Conservation (phyloP, 768 basidiomycete genomes). For the Leccinum obscurum region DNA sequence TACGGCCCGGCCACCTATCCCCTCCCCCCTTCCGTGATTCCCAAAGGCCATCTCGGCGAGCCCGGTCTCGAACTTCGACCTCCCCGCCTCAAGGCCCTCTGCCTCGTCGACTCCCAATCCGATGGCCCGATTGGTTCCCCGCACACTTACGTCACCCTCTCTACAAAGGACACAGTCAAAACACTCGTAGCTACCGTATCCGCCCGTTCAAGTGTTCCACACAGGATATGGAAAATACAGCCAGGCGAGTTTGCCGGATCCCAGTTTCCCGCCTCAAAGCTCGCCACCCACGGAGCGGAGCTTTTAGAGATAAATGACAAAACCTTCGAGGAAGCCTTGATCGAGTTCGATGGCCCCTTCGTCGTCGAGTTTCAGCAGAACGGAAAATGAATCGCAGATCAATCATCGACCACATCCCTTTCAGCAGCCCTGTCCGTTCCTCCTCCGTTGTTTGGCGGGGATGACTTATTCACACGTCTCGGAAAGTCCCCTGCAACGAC, state of each 20-base stretch:
- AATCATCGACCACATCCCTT: slow-evolving; percentile 9
- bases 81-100: slow-evolving; percentile 58
- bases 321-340: slow-evolving; percentile 56
- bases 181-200: slow-evolving; percentile 41
- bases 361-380: slow-evolving; percentile 67
- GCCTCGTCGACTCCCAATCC: slow-evolving; percentile 35
- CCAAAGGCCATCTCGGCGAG: slow-evolving; percentile 50
- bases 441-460: slow-evolving; percentile 54
- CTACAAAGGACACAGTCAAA: slow-evolving; percentile 50
- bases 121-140: slow-evolving; percentile 31
- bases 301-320: slow-evolving; percentile 41
- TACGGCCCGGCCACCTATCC: slow-evolving; percentile 62
- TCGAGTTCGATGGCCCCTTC: slow-evolving; percentile 55
- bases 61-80: slow-evolving; percentile 72
- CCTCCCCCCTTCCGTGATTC: slow-evolving; percentile 67
- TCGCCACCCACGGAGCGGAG: slow-evolving; percentile 35
- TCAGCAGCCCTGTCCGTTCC: slow-evolving; percentile 29
- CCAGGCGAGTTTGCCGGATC: slow-evolving; percentile 35
- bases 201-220: slow-evolving; percentile 36
- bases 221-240: slow-evolving; percentile 67
- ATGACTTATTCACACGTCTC: slow-evolving; percentile 57
- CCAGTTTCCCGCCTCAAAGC: slow-evolving; percentile 28
- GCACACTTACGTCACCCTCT: slow-evolving; percentile 45
- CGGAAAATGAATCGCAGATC: slow-evolving; percentile 60
- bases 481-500: slow-evolving; percentile 23